phyloP scores from a whole-genome alignment of 495 filamentous ascomycete species.

The Podospora appendiculata region DNA sequence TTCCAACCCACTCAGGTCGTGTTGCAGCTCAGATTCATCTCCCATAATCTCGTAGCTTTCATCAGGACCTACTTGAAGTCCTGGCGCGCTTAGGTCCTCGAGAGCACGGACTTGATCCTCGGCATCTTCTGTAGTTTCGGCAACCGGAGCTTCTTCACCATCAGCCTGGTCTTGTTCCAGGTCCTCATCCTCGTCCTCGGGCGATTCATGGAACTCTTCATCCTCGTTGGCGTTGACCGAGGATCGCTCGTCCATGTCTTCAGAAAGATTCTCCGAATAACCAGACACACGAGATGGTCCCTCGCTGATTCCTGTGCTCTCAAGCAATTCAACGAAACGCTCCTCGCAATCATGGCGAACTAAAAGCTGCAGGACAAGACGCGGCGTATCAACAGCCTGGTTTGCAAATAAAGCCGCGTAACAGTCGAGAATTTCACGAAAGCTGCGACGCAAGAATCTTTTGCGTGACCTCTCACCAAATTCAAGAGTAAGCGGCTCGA shows the following conservation, averaged over 20 bases:
- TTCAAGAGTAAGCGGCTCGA: constrained; percentile 61
- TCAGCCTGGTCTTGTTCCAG: background rate
- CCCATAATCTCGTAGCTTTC: constrained; percentile 23
- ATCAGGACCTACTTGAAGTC: constrained; percentile 23
- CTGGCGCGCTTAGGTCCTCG: constrained; percentile 4
- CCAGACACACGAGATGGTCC: constrained; percentile 2
- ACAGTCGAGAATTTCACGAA: constrained; percentile 39
- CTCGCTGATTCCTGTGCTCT: constrained; percentile 5
- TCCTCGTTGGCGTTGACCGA: background rate
- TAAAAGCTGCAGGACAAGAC: constrained; percentile 12
- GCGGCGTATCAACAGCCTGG: constrained; percentile 2
- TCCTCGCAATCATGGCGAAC: constrained; percentile 18
- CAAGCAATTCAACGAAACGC: constrained; percentile 18
- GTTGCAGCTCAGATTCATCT: background rate
- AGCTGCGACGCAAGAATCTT: constrained; percentile 18
- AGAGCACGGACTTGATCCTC: background rate
- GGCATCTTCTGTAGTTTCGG: constrained; percentile 11
- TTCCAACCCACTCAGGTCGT: background rate
- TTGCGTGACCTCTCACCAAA: constrained; percentile 48
- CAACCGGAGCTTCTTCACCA: constrained; percentile 2
- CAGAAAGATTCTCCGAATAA: constrained; percentile 2
- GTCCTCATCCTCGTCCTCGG: constrained; percentile 15
- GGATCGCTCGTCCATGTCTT: constrained; percentile 1
- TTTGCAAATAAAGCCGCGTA: constrained; percentile 8
- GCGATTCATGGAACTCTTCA: constrained; percentile 1